phyloP scores from a whole-genome alignment of 805 yeast genomes.

The Debaryomyces tyrocola region DNA sequence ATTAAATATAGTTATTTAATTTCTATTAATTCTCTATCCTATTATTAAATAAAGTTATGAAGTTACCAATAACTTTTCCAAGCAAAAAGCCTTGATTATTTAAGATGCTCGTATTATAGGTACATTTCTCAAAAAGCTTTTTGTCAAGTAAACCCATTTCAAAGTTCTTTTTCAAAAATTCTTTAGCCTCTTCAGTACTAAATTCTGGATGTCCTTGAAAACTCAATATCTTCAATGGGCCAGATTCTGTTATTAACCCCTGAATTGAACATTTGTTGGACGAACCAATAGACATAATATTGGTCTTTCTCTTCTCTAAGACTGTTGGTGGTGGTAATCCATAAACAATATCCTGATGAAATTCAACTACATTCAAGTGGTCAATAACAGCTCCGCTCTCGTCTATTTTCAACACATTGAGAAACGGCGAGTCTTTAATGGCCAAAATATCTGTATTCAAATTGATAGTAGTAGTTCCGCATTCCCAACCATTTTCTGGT shows the following conservation, averaged over 20 bases:
- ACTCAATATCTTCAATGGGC: constrained; percentile 53
- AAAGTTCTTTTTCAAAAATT: constrained; percentile 19
- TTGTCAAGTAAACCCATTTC: constrained; percentile 19
- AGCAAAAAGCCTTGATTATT: constrained; percentile 42
- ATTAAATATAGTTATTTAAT: background rate
- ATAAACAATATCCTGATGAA: constrained; percentile 41
- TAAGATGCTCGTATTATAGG: constrained; percentile 26
- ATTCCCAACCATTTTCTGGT: constrained; percentile 65
- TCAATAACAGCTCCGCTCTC: constrained; percentile 32
- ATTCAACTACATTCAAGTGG: constrained; percentile 35
- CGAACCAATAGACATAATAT: constrained; percentile 46
- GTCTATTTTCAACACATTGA: constrained; percentile 36
- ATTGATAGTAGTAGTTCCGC: constrained; percentile 54
- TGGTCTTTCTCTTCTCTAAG: constrained; percentile 20
- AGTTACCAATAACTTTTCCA: constrained; percentile 36
- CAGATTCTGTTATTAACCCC: constrained; percentile 53
- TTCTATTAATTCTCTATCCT: background rate
- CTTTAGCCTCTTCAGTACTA: constrained; percentile 30
- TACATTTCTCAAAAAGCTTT: constrained; percentile 24
- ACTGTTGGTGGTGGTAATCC: constrained; percentile 38
- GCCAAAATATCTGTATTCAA: constrained; percentile 42
- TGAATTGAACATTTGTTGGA: constrained; percentile 60
- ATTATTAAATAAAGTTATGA: constrained; percentile 11
- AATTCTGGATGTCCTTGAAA: constrained; percentile 95
- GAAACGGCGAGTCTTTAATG: constrained; percentile 23